Percentiles rank a stretch among this genome's conserved stretches.
These are phyloP conservation scores for Cafeteria roenbergensis DNA, from an alignment of 108 stramenopile genomes.

Conservation along the genomic window DNA sequence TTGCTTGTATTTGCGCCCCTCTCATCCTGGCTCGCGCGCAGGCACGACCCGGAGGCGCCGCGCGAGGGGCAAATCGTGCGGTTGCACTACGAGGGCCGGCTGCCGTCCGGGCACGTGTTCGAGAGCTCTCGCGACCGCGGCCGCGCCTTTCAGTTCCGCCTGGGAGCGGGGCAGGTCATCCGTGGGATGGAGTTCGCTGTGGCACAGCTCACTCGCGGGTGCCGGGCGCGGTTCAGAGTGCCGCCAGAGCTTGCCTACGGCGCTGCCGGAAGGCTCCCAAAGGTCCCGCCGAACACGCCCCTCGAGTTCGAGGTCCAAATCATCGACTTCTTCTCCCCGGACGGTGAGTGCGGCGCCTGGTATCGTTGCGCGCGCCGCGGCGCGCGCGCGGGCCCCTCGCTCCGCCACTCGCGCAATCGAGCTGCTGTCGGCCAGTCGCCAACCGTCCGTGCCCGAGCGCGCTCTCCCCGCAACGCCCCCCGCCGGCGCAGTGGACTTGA, in stretches of 20 bases:
- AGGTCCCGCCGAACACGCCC: slow-evolving; percentile 55
- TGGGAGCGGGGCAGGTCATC: slow-evolving; percentile 44
- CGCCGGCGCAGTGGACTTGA: too few species aligned
- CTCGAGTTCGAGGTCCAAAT: slow-evolving; percentile 65
- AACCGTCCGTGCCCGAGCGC: too few species aligned
- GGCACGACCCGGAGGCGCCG: neutral
- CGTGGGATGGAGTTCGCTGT: slow-evolving; percentile 41
- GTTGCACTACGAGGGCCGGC: slow-evolving; percentile 11
- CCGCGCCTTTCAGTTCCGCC: slow-evolving; percentile 34
- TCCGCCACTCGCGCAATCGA: too few species aligned
- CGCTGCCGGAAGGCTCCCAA: slow-evolving; percentile 51
- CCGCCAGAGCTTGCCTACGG: slow-evolving; percentile 64
- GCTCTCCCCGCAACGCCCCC: too few species aligned
- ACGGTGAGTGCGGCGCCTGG: too few species aligned
- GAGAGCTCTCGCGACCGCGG: slow-evolving; percentile 32
- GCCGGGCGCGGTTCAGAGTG: slow-evolving; percentile 48
- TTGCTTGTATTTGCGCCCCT: neutral
- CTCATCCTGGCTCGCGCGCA: neutral
- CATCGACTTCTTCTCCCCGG: slow-evolving; percentile 31
- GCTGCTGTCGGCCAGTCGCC: too few species aligned
- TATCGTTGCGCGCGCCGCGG: too few species aligned
- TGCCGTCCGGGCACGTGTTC: slow-evolving; percentile 26
- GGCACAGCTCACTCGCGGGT: slow-evolving; percentile 37
- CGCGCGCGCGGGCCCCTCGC: too few species aligned
- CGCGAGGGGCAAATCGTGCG: slow-evolving; percentile 11